Conservation (phyloP, 352 stramenopile species). For the Lagenidium giganteum region DNA sequence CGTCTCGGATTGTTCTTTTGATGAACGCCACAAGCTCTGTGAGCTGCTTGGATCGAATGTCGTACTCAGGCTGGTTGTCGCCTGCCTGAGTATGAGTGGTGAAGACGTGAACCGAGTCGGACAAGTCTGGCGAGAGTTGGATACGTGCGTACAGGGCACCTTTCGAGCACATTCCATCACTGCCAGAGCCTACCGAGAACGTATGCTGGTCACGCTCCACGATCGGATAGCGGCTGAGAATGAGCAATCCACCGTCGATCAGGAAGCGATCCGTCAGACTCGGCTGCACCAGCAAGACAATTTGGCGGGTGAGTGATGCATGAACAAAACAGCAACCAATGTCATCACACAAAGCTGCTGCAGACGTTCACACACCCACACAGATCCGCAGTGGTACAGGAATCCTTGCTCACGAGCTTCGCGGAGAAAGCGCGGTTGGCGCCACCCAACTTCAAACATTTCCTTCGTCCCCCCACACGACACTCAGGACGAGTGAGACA, state of each 20-base stretch:
- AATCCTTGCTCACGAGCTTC: constrained; percentile 56
- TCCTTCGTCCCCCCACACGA: constrained; percentile 23
- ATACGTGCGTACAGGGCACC: constrained; percentile 73
- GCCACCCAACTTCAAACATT: constrained; percentile 70
- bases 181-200: constrained; percentile 53
- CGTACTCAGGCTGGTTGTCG: constrained; percentile 35
- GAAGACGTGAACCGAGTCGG: constrained; percentile 77
- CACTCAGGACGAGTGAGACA: not conserved
- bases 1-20: constrained; percentile 31
- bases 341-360: no score
- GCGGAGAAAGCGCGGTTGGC: constrained; percentile 49
- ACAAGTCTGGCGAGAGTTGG: constrained; percentile 60
- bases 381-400: constrained; percentile 67
- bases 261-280: constrained; percentile 37
- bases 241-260: constrained; percentile 73
- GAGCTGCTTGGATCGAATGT: constrained; percentile 54
- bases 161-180: constrained; percentile 70
- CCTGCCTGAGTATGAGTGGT: constrained; percentile 82
- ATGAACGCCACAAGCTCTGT: constrained; percentile 65
- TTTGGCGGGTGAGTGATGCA: not conserved
- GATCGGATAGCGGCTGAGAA: constrained; percentile 81
- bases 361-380: no score
- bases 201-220: constrained; percentile 55
- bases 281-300: constrained; percentile 14
- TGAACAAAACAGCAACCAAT: not conserved